phyloP scores from a whole-genome alignment of 768 basidiomycete genomes.

The Panellus pusillus region DNA sequence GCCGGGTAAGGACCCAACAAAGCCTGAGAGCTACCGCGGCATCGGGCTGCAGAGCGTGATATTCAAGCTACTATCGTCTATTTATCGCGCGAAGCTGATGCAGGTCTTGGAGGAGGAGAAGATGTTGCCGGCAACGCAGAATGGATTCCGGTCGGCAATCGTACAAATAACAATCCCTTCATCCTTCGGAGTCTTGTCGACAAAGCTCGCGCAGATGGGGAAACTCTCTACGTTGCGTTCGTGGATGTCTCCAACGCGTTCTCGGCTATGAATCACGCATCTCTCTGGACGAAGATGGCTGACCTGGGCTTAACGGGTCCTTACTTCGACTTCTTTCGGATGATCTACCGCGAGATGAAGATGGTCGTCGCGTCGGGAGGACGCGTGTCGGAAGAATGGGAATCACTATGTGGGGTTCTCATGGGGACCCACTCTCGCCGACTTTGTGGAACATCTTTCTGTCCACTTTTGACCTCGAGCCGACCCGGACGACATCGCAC shows the following conservation, averaged over 20 bases:
- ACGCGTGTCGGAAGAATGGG: slow-evolving; percentile 4
- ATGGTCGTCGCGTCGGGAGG: background rate
- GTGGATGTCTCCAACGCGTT: slow-evolving; percentile 34
- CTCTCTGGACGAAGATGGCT: background rate
- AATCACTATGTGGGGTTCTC: slow-evolving; percentile 2
- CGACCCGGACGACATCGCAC: slow-evolving; percentile 11
- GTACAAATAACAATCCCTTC: slow-evolving; percentile 31
- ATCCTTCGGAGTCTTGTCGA: slow-evolving; percentile 25
- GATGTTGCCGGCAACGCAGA: slow-evolving; percentile 29
- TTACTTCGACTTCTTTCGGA: slow-evolving; percentile 8
- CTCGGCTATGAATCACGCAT: slow-evolving; percentile 24
- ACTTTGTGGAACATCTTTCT: slow-evolving; percentile 11
- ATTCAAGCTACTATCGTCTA: slow-evolving; percentile 22
- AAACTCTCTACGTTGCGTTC: slow-evolving; percentile 25
- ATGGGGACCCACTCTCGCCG: slow-evolving; percentile 15
- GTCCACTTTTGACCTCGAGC: background rate
- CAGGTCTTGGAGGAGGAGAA: slow-evolving; percentile 9
- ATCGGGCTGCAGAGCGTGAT: slow-evolving; percentile 24
- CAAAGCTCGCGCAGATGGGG: slow-evolving; percentile 10
- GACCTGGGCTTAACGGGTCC: background rate
- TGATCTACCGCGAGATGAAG: slow-evolving; percentile 4
- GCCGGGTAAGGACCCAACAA: slow-evolving; percentile 12
- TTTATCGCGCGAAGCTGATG: slow-evolving; percentile 19
- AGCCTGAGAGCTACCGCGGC: slow-evolving; percentile 15
- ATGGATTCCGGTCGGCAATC: slow-evolving; percentile 28